Evolutionary conservation across 495 filamentous ascomycete genomes (phyloP).

Genomic region (Filosporella fistucella): DNA sequence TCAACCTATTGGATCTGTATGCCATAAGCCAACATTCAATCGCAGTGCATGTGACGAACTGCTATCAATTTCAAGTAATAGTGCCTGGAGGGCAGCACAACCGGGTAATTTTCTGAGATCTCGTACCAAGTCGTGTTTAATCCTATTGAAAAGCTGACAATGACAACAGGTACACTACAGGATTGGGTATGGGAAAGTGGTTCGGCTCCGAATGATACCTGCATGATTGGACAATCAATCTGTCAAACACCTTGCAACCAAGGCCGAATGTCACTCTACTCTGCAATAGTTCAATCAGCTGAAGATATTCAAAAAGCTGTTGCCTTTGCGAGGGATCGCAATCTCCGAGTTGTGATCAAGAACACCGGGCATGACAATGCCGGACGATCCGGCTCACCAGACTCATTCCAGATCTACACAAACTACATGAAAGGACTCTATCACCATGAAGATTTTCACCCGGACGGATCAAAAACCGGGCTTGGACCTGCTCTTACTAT

Average conservation of each 20-base stretch:
- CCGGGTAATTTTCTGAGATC: constrained; percentile 7
- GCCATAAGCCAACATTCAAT: constrained; percentile 22
- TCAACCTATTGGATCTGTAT: constrained; percentile 21
- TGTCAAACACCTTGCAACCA: constrained; percentile 19
- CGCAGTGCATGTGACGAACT: constrained; percentile 17
- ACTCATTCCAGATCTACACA: constrained; percentile 27
- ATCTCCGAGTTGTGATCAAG: constrained; percentile 30
- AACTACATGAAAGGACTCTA: constrained; percentile 25
- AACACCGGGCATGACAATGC: constrained; percentile 30
- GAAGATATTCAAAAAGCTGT: constrained; percentile 30
- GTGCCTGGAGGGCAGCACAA: constrained; percentile 19
- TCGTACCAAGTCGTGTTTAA: constrained; percentile 11
- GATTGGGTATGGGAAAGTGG: constrained; percentile 22
- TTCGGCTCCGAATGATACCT: constrained; percentile 1
- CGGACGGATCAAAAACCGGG: constrained; percentile 12
- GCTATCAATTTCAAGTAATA: constrained; percentile 9
- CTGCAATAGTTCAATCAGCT: constrained; percentile 20
- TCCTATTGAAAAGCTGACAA: constrained; percentile 18
- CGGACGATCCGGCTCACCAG: constrained; percentile 21
- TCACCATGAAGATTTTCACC: constrained; percentile 12
- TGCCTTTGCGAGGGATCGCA: constrained; percentile 23
- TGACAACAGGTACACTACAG: constrained; percentile 19
- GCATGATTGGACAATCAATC: constrained; percentile 1
- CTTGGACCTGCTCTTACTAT: constrained; percentile 23
- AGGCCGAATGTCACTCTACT: constrained; percentile 26